Conservation (phyloP, 257 asterid species). For the Capsicum baccatum region DNA sequence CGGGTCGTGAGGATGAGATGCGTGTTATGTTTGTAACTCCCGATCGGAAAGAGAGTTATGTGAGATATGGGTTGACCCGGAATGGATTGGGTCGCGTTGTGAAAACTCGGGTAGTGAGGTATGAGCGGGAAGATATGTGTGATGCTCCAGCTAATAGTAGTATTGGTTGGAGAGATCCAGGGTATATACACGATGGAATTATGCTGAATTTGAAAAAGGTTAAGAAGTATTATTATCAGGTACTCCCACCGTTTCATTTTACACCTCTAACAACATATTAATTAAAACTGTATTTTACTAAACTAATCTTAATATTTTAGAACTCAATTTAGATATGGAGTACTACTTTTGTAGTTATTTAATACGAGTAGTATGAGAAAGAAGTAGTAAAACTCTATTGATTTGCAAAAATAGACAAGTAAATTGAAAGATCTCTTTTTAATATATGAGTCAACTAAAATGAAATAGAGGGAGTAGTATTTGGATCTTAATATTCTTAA, state of each 20-base stretch:
- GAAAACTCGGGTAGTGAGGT: conserved; percentile 58
- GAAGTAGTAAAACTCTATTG: too few relatives aligned
- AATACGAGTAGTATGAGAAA: too few relatives aligned
- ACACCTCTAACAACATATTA: too few relatives aligned
- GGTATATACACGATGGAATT: conserved; percentile 85
- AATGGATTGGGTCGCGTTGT: conserved; percentile 48
- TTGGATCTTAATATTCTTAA: neutral
- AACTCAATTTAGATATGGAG: too few relatives aligned
- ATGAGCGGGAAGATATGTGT: conserved; percentile 89
- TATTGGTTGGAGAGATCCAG: conserved; percentile 96
- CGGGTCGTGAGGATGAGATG: conserved; percentile 84
- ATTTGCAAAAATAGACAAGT: too few relatives aligned
- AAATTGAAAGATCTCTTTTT: too few relatives aligned
- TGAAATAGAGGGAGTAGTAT: neutral
- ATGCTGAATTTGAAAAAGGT: conserved; percentile 66
- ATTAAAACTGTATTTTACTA: too few relatives aligned
- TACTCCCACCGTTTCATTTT: conserved; percentile 5
- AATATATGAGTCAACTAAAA: too few relatives aligned
- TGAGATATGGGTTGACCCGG: conserved; percentile 65
- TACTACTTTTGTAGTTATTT: too few relatives aligned
- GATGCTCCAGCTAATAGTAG: conserved; percentile 82
- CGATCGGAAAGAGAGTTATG: conserved; percentile 68
- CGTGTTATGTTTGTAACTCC: conserved; percentile 93
- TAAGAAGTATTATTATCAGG: conserved; percentile 77
- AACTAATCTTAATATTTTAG: too few relatives aligned